Evolutionary conservation across 2,329 filamentous ascomycete species (phyloP).

Genomic region (Daldinia eschscholtzii): DNA sequence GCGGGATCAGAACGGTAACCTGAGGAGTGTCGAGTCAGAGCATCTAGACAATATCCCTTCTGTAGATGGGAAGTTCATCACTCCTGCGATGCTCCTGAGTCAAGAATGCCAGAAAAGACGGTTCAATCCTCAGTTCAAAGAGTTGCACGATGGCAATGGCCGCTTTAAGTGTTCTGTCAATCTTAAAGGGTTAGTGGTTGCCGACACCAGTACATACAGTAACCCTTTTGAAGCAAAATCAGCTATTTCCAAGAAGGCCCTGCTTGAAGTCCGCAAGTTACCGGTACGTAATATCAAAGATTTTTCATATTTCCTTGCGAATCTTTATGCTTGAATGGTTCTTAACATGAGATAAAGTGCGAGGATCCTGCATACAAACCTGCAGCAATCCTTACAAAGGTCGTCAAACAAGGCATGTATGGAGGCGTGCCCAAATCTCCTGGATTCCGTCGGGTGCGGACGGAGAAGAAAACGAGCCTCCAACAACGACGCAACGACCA

Average conservation of each 20-base stretch:
- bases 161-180: constrained; percentile 44
- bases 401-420: background rate
- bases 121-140: constrained; percentile 49
- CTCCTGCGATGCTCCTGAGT: constrained; percentile 25
- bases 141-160: constrained; percentile 27
- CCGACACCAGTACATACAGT: constrained; percentile 25
- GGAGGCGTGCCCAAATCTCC: background rate
- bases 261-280: constrained; percentile 16
- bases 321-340: background rate
- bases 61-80: background rate
- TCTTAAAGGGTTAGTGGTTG: constrained; percentile 36
- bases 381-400: background rate
- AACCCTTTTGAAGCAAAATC: constrained; percentile 45
- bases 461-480: background rate
- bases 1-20: background rate
- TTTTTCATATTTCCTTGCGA: background rate
- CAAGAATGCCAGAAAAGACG: constrained; percentile 47
- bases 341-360: background rate
- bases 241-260: constrained; percentile 37
- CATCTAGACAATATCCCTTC: background rate
- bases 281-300: constrained; percentile 4
- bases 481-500: background rate
- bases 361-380: background rate
- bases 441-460: background rate
- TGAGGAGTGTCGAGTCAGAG: background rate